phyloP scores from a whole-genome alignment of 2,329 filamentous ascomycete species.

The Nigrospora sphaerica region DNA sequence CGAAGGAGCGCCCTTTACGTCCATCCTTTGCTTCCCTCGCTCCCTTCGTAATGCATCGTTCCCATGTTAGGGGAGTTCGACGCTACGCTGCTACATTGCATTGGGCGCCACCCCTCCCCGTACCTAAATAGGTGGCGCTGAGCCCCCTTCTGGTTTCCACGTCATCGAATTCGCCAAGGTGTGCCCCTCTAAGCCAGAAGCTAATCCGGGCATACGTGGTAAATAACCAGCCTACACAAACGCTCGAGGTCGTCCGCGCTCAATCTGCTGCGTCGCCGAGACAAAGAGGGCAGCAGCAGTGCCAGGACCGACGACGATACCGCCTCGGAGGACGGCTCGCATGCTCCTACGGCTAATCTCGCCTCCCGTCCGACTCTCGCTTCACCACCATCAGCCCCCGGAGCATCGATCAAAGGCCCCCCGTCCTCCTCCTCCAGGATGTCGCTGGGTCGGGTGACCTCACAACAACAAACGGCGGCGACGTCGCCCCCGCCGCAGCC shows the following conservation, averaged over 20 bases:
- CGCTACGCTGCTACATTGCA: too few species aligned
- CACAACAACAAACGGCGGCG: conserved; percentile 12
- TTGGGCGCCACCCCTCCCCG: too few species aligned
- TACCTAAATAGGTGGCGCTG: too few species aligned
- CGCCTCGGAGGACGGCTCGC: conserved; percentile 39
- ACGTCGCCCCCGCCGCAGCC: too few species aligned
- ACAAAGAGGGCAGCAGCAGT: conserved; percentile 29
- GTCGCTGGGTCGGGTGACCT: conserved; percentile 37
- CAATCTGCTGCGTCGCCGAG: conserved; percentile 47
- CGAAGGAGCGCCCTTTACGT: too few species aligned
- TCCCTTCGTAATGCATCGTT: too few species aligned
- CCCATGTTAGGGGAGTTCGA: too few species aligned
- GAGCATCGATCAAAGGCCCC: conserved; percentile 29
- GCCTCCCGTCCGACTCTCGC: conserved; percentile 24
- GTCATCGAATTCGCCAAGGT: too few species aligned
- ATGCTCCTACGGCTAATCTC: conserved; percentile 19
- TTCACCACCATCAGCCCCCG: conserved; percentile 27
- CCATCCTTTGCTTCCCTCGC: too few species aligned
- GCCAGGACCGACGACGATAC: conserved; percentile 35
- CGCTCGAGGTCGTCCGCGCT: conserved; percentile 48
- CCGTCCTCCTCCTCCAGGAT: conserved; percentile 37
- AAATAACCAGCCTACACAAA: conserved; percentile 33
- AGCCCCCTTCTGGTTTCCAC: too few species aligned
- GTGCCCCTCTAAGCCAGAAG: neutral
- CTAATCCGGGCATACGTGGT: conserved; percentile 4